Conservation (phyloP, 1,284 basidiomycete species). For the Butyriboletus appendiculatus region DNA sequence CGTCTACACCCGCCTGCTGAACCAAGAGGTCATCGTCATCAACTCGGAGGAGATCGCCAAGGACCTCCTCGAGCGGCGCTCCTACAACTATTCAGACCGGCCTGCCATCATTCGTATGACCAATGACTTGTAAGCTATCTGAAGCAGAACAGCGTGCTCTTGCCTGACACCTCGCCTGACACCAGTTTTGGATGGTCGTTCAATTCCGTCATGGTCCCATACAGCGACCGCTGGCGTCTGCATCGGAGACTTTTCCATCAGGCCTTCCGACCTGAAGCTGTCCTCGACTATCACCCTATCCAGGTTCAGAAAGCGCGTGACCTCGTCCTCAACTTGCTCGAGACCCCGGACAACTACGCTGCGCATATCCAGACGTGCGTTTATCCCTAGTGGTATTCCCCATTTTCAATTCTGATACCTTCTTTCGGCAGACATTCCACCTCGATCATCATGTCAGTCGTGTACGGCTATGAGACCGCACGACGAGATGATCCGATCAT, state of each 20-base stretch:
- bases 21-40: conserved; percentile 32
- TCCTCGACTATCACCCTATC: conserved; percentile 20
- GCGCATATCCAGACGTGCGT: conserved; percentile 30
- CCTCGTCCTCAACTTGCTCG: conserved; percentile 28
- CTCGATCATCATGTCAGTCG: conserved; percentile 32
- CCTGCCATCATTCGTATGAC: conserved; percentile 28
- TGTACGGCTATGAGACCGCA: conserved; percentile 31
- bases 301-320: conserved; percentile 31
- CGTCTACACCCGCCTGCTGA: conserved; percentile 30
- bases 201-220: conserved; percentile 32
- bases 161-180: background rate
- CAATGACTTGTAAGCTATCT: conserved; percentile 28
- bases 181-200: conserved; percentile 32
- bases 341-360: conserved; percentile 17
- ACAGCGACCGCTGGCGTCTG: conserved; percentile 31
- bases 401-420: background rate
- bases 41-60: conserved; percentile 29
- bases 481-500: conserved; percentile 30
- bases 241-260: conserved; percentile 33
- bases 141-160: background rate
- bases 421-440: conserved; percentile 23
- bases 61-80: conserved; percentile 33
- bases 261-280: conserved; percentile 27
- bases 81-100: conserved; percentile 33
- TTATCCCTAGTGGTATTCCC: background rate